Conservation (phyloP, 805 yeast genomes). For the Kregervanrija delftensis region DNA sequence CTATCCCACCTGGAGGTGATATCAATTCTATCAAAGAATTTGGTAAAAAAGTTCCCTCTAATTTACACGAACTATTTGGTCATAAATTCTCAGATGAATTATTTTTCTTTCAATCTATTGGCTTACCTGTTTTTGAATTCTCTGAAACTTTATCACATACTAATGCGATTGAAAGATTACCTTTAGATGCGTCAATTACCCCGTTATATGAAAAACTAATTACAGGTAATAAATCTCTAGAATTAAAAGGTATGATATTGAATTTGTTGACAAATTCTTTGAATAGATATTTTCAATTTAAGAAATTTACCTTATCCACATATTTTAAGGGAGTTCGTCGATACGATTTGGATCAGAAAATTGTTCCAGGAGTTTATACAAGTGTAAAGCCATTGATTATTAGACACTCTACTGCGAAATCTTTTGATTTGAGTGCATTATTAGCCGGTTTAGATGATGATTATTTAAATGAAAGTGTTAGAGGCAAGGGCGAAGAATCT, state of each 20-base stretch:
- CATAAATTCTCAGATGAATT: constrained; percentile 83
- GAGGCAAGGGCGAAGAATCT: constrained; percentile 1
- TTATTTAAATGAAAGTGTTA: constrained; percentile 17
- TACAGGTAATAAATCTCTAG: constrained; percentile 35
- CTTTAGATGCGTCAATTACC: constrained; percentile 54
- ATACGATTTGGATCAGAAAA: constrained; percentile 41
- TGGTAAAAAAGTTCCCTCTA: constrained; percentile 52
- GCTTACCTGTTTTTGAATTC: constrained; percentile 57
- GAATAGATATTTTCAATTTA: constrained; percentile 80
- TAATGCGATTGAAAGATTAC: constrained; percentile 51
- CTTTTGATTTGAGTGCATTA: constrained; percentile 27
- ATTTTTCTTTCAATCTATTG: constrained; percentile 73
- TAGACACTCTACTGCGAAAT: constrained; percentile 25
- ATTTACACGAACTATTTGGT: constrained; percentile 74
- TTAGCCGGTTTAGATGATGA: constrained; percentile 25
- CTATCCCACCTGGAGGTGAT: constrained; percentile 6
- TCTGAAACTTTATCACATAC: constrained; percentile 66
- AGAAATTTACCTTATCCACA: constrained; percentile 46
- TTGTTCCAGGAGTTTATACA: constrained; percentile 43
- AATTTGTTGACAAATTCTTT: constrained; percentile 64
- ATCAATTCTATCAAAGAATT: constrained; percentile 12
- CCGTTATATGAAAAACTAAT: constrained; percentile 53
- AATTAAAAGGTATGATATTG: constrained; percentile 53
- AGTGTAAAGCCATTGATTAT: constrained; percentile 29
- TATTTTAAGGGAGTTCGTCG: constrained; percentile 16